Evolutionary conservation across 306 rosid species (phyloP), one percentile per base, ranked within the genome.

Genomic region (cucumber (Cucumis sativus)): DNA sequence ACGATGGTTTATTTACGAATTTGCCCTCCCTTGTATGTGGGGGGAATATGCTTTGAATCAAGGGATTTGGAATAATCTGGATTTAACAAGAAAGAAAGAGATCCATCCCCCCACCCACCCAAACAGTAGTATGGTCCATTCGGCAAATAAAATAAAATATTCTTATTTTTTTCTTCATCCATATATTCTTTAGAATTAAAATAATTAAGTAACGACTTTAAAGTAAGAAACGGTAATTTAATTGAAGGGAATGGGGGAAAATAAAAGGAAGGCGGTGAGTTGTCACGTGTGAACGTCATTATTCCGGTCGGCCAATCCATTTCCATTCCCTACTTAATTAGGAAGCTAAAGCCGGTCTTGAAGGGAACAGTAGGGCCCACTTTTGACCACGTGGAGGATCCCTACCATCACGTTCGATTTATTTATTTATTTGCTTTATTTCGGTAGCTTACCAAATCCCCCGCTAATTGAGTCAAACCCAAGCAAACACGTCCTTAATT

Each of bases 231-330:
- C 37, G 37, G 37, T 33, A 28, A 28, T 28, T 28, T 28, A 28
- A 28, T 28, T 3, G 0, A 33, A 33, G 37, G 58, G 81, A 57
- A 82, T 68, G 79, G 81, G 80, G 78, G 20, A 0, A 55, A 28
- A 28, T 28, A 28, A 83, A 83, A 47, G 4, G 4, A 55, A 64
- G 61, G 84, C 79, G 79, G 80, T 64, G 49, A 9, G 77, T 6
- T 30, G 87, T 84, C 88, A 78, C 84, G 85, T 84, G 90, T 39
- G 67, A 52, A 74, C 79, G 84, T 76, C 84, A 88, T 84, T 20
- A 90, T 85, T 67, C 45, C 39, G 82, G 88, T 84, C 85, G 89
- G 84, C 88, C 52, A 81, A 83, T 55, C 54, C 73, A 66, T 35
- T 47, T 47, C 54, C 16, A 47, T 47, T 35, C 79, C n/a, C 71